Evolutionary conservation across 2,329 filamentous ascomycete species (phyloP).

Genomic region (Zymoseptoria ardabiliae): DNA sequence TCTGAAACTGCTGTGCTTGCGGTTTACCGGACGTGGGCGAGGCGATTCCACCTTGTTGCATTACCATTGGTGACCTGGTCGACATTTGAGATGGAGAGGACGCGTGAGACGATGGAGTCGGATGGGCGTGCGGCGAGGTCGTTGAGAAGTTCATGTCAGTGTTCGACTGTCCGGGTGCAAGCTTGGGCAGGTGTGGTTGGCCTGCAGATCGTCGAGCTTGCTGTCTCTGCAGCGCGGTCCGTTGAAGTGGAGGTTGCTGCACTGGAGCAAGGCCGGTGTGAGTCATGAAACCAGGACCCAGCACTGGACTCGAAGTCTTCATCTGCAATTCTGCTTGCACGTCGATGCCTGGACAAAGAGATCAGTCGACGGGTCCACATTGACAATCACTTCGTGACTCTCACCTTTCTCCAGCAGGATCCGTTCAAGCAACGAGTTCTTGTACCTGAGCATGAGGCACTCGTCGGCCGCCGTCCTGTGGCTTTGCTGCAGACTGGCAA

Average conservation of each 20-base stretch:
- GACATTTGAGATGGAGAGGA: slow-evolving; percentile 55
- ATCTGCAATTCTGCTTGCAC: slow-evolving; percentile 91
- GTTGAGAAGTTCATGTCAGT: slow-evolving; percentile 37
- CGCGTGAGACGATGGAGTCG: slow-evolving; percentile 73
- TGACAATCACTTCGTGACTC: background rate
- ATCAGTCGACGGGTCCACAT: slow-evolving; percentile 11
- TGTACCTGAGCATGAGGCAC: slow-evolving; percentile 96
- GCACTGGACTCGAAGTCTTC: slow-evolving; percentile 80
- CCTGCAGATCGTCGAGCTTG: slow-evolving; percentile 30
- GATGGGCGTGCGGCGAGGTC: slow-evolving; percentile 66
- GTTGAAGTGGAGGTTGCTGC: slow-evolving; percentile 56
- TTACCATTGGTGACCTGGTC: slow-evolving; percentile 55
- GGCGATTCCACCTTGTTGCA: slow-evolving; percentile 53
- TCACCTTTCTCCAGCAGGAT: slow-evolving; percentile 93
- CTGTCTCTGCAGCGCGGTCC: slow-evolving; percentile 73
- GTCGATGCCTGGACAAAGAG: slow-evolving; percentile 65
- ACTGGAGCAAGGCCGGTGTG: slow-evolving; percentile 55
- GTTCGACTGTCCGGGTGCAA: slow-evolving; percentile 35
- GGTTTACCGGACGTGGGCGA: slow-evolving; percentile 53
- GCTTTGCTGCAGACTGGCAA: slow-evolving; percentile 86
- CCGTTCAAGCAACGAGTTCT: slow-evolving; percentile 91
- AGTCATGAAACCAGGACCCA: slow-evolving; percentile 53
- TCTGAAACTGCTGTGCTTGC: slow-evolving; percentile 39
- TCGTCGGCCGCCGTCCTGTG: slow-evolving; percentile 93
- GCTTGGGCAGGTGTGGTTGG: slow-evolving; percentile 27